Base-by-base conservation (phyloP, 306 rosid species). In the Nissolia schottii region DNA sequence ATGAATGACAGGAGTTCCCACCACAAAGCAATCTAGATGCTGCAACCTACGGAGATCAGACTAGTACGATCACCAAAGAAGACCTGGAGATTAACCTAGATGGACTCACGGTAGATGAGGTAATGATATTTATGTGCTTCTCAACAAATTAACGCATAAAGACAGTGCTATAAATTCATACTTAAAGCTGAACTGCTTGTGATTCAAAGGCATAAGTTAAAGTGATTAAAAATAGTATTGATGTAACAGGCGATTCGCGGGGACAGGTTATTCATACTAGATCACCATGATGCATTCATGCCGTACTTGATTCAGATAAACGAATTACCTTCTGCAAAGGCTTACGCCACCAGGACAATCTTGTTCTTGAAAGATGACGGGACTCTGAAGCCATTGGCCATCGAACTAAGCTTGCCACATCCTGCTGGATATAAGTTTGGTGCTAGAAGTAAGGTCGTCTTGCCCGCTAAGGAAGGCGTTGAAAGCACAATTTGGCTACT, bases 341-440 rank as follows among this genome's bases (percentile, higher is more conserved):
- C 73, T 3, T 88, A 86, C 57, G 90, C 88, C n/a, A 83, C 76
- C 3, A 85, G 94, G 64, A 85, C 96, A 18, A 38, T 90, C 16
- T 82, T 88, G 12, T 86, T 83, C 81, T 73, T 88, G 71, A 69
- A 86, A 80, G 67, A 76, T 2, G 85, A 86, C 77, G 88, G 93
- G 2, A 85, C 92, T 29, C 69, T 90, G 59, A 90, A 79, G 74
- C 94, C 96, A 64, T 13, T 90, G 60, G 94, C 76, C 6, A 84
- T 86, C 10, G 91, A 89, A 49, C 53, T 89, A 31, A 86, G 89
- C 62, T 40, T 76, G 32, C 95, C 94, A 5, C 86, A 86, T 25
- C 87, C 86, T 2, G 40, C 71, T 4, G 96, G 93, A 32, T 85
- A 82, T 4, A 13, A 70, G 23, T 50, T 8, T 45, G 94, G 94